Conservation (phyloP, 2,329 filamentous ascomycete species). For the Teratosphaeriaceae sp. region DNA sequence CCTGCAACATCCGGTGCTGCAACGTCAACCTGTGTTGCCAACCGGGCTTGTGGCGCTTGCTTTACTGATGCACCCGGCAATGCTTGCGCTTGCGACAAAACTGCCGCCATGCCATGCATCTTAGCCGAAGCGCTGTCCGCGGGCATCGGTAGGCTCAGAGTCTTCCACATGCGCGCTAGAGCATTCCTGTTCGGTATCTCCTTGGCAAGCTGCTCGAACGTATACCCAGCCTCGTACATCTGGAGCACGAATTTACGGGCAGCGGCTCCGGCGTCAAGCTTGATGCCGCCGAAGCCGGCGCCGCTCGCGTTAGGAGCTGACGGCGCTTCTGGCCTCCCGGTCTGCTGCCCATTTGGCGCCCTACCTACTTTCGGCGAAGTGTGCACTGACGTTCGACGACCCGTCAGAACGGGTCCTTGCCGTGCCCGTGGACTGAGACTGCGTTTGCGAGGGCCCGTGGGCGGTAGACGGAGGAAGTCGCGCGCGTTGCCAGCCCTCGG, state of each 20-base stretch:
- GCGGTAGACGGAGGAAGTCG: slow-evolving; percentile 21
- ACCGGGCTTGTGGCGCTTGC: background rate
- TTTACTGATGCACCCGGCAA: too few species aligned
- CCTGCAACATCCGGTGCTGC: background rate
- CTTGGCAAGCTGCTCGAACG: slow-evolving; percentile 64
- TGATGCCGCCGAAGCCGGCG: background rate
- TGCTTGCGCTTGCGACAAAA: too few species aligned
- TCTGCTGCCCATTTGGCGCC: background rate
- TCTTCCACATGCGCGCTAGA: slow-evolving; percentile 59
- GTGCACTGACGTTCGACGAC: slow-evolving; percentile 2
- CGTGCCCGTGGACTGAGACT: slow-evolving; percentile 7
- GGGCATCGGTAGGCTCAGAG: slow-evolving; percentile 47
- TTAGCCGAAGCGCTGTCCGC: background rate
- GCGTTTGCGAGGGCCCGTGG: slow-evolving; percentile 22
- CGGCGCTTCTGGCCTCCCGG: background rate
- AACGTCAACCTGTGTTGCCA: background rate
- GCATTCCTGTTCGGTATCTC: slow-evolving; percentile 63
- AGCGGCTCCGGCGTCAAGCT: slow-evolving; percentile 2
- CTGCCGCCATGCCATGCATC: background rate
- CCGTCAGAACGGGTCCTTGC: background rate
- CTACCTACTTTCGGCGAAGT: background rate
- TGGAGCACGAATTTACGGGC: slow-evolving; percentile 23
- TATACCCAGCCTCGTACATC: slow-evolving; percentile 55
- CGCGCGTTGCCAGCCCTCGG: slow-evolving; percentile 10
- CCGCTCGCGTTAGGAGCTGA: background rate